These are phyloP conservation scores for Bipolaris zeicola DNA, from an alignment of 2,329 filamentous ascomycete species.

Conservation along the genomic window DNA sequence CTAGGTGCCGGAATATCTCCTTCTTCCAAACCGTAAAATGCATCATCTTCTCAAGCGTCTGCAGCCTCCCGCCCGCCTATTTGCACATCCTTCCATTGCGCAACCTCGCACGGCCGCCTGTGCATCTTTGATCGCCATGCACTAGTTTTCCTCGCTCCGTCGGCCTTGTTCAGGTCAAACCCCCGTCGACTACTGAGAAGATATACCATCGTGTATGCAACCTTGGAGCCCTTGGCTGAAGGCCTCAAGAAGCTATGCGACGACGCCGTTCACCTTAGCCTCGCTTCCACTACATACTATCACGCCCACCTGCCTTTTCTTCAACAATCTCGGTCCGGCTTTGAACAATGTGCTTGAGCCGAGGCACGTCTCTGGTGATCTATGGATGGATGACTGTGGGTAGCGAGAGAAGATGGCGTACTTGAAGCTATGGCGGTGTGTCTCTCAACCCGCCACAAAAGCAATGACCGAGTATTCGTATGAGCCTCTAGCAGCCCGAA, in stretches of 20 bases:
- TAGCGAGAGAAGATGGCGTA: slow-evolving; percentile 23
- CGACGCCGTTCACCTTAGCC: slow-evolving; percentile 21
- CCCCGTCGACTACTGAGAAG: slow-evolving; percentile 26
- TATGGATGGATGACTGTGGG: slow-evolving; percentile 19
- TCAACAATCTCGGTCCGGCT: slow-evolving; percentile 26
- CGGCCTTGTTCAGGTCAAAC: slow-evolving; percentile 24
- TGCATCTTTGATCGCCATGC: slow-evolving; percentile 30
- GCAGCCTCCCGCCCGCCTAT: slow-evolving; percentile 27
- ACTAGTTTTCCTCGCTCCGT: slow-evolving; percentile 24
- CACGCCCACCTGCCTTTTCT: slow-evolving; percentile 22
- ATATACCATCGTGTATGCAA: slow-evolving; percentile 20
- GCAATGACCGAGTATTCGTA: slow-evolving; percentile 11
- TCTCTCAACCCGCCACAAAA: slow-evolving; percentile 22
- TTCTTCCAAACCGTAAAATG: slow-evolving; percentile 33
- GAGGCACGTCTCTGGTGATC: slow-evolving; percentile 19
- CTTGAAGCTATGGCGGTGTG: slow-evolving; percentile 19
- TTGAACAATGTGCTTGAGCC: slow-evolving; percentile 26
- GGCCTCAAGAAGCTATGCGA: slow-evolving; percentile 23
- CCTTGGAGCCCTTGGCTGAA: slow-evolving; percentile 26
- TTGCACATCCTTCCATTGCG: slow-evolving; percentile 26
- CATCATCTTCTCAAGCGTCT: slow-evolving; percentile 24
- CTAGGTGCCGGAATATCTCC: slow-evolving; percentile 22
- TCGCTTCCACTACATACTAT: slow-evolving; percentile 14
- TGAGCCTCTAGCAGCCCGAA: slow-evolving; percentile 20
- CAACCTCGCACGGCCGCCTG: slow-evolving; percentile 21